phyloP scores from a whole-genome alignment of 2,329 filamentous ascomycete species.

The Alternaria gansuensis region DNA sequence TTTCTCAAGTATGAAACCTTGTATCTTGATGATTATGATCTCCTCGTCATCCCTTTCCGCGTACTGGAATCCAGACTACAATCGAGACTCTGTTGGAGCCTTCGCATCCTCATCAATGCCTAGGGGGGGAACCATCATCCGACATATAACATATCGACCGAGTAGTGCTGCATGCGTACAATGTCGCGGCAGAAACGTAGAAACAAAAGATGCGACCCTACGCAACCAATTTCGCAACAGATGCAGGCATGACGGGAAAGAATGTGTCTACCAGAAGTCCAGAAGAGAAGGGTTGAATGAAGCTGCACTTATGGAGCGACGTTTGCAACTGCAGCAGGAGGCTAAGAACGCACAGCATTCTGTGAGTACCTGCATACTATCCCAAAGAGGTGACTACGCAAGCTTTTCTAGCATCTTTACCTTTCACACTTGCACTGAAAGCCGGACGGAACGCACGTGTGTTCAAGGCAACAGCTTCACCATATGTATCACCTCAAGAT shows the following conservation, averaged over 20 bases:
- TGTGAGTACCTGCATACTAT: slow-evolving; percentile 37
- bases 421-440: slow-evolving; percentile 58
- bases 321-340: slow-evolving; percentile 41
- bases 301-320: slow-evolving; percentile 43
- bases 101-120: slow-evolving; percentile 1
- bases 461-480: slow-evolving; percentile 71
- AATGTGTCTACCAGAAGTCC: slow-evolving; percentile 46
- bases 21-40: background rate
- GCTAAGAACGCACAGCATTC: slow-evolving; percentile 26
- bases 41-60: background rate
- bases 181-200: slow-evolving; percentile 48
- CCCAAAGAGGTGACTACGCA: slow-evolving; percentile 53
- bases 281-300: slow-evolving; percentile 48
- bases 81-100: background rate
- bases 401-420: slow-evolving; percentile 67
- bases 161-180: slow-evolving; percentile 47
- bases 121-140: slow-evolving; percentile 31
- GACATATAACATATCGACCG: slow-evolving; percentile 39
- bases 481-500: slow-evolving; percentile 41
- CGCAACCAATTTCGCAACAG: slow-evolving; percentile 43
- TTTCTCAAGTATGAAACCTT: background rate
- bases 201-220: slow-evolving; percentile 49
- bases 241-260: slow-evolving; percentile 47
- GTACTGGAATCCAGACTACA: background rate
- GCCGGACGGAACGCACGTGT: slow-evolving; percentile 67